A percentile compares a stretch with the other conserved stretches of the same genome.
These are phyloP conservation scores for Leptographium wingfieldii DNA, from an alignment of 2,329 filamentous ascomycete species.

Conservation along the genomic window DNA sequence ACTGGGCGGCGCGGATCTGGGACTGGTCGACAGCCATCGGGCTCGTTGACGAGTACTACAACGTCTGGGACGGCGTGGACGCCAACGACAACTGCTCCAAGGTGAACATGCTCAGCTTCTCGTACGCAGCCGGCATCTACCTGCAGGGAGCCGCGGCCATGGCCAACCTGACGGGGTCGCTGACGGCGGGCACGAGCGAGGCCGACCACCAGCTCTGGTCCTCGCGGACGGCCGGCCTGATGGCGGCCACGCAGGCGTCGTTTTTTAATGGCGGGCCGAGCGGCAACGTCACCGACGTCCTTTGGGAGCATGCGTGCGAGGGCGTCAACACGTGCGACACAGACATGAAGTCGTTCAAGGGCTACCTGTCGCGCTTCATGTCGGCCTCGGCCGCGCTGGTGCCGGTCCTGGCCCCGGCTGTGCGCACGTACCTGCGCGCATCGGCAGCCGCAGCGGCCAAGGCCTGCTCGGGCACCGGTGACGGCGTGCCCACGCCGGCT, in stretches of 20 bases:
- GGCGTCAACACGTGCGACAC: constrained; percentile 39
- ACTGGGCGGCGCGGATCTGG: constrained; percentile 56
- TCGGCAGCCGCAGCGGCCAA: constrained; percentile 43
- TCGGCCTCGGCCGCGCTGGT: constrained; percentile 44
- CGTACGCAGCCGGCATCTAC: constrained; percentile 53
- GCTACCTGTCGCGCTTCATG: constrained; percentile 52
- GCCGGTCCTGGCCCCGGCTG: constrained; percentile 35
- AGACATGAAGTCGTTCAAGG: constrained; percentile 59
- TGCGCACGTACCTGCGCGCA: constrained; percentile 35
- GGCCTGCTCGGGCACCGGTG: constrained; percentile 41
- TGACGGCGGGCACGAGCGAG: constrained; percentile 26
- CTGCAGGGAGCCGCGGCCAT: constrained; percentile 52
- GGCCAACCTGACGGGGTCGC: constrained; percentile 43
- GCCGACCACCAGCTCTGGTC: constrained; percentile 33
- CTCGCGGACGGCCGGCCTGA: constrained; percentile 35
- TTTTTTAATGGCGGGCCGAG: constrained; percentile 19
- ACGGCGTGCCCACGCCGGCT: constrained; percentile 14
- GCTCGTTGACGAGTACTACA: constrained; percentile 41
- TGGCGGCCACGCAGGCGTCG: constrained; percentile 28
- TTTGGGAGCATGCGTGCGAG: constrained; percentile 59
- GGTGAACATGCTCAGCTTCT: constrained; percentile 45
- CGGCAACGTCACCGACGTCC: constrained; percentile 41
- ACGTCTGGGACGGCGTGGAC: constrained; percentile 52
- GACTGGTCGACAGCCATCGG: constrained; percentile 48
- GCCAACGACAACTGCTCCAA: constrained; percentile 39